These are phyloP conservation scores for Buxus sempervirens DNA, from an alignment of 164 flowering plant species.

Conservation along the genomic window DNA sequence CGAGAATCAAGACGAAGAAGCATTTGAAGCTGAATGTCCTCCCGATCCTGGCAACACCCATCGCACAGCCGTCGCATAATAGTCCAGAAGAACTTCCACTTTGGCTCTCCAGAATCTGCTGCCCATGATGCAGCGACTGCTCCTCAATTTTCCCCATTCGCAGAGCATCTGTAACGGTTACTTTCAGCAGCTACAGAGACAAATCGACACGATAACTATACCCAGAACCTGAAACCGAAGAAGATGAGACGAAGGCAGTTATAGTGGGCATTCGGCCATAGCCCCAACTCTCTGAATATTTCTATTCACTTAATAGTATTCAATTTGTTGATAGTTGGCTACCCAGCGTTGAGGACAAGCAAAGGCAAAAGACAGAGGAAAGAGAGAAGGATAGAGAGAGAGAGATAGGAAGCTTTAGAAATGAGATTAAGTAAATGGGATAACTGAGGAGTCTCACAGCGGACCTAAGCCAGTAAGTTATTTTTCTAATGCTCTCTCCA, in stretches of 20 bases:
- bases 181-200: background rate
- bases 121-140: constrained; percentile 26
- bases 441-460: too few species aligned
- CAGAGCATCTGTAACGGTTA: constrained; percentile 45
- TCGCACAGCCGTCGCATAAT: constrained; percentile 30
- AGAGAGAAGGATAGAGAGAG: too few species aligned
- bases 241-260: background rate
- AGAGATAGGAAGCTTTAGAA: background rate
- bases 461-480: too few species aligned
- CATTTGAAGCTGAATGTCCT: constrained; percentile 42
- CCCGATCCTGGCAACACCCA: constrained; percentile 17
- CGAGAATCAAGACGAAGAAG: constrained; percentile 42
- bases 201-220: background rate
- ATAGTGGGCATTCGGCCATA: background rate
- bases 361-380: background rate
- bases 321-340: background rate
- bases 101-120: constrained; percentile 11
- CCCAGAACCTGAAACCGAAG: background rate
- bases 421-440: too few species aligned
- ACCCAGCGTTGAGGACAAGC: constrained; percentile 18
- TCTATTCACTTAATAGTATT: too few species aligned
- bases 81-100: constrained; percentile 13
- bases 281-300: too few species aligned
- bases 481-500: background rate
- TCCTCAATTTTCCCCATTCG: constrained; percentile 59